These are phyloP conservation scores for Cydonia oblonga DNA, from an alignment of 331 rosid species.

Conservation along the genomic window DNA sequence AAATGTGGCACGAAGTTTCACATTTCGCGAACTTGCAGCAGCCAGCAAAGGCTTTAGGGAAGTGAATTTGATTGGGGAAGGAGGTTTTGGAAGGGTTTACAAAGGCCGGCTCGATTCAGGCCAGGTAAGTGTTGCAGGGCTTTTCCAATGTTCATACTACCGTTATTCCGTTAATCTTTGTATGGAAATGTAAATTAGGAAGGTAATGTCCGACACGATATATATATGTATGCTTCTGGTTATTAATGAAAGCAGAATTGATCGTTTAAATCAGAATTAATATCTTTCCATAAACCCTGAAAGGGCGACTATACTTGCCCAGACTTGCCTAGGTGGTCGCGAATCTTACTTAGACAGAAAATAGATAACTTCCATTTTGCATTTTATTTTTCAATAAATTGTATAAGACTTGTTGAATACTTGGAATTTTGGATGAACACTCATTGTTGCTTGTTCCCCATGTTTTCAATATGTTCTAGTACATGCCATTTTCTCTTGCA, in stretches of 20 bases:
- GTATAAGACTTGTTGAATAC: too few relatives aligned
- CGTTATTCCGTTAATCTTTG: not conserved
- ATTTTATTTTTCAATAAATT: too few relatives aligned
- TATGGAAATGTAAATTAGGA: not conserved
- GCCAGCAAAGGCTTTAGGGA: conserved; percentile 76
- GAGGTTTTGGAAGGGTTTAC: conserved; percentile 93
- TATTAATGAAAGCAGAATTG: not conserved
- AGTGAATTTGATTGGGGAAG: conserved; percentile 84
- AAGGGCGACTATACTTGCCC: too few relatives aligned
- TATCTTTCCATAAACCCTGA: not conserved
- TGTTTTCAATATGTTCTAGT: too few relatives aligned
- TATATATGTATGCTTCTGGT: not conserved
- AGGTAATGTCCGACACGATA: not conserved
- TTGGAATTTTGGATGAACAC: too few relatives aligned
- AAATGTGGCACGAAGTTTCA: conserved; percentile 64
- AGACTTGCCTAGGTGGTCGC: too few relatives aligned
- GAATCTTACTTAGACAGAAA: too few relatives aligned
- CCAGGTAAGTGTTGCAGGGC: conserved; percentile 34
- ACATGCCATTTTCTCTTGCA: too few relatives aligned
- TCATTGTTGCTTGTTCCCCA: too few relatives aligned
- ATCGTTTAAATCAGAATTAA: not conserved
- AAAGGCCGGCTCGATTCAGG: conserved; percentile 75
- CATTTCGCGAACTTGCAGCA: conserved; percentile 69
- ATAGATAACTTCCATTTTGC: too few relatives aligned
- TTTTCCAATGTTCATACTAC: not conserved